Base-by-base conservation (phyloP, 2,329 filamentous ascomycete species). In the Dothidotthia symphoricarpi region DNA sequence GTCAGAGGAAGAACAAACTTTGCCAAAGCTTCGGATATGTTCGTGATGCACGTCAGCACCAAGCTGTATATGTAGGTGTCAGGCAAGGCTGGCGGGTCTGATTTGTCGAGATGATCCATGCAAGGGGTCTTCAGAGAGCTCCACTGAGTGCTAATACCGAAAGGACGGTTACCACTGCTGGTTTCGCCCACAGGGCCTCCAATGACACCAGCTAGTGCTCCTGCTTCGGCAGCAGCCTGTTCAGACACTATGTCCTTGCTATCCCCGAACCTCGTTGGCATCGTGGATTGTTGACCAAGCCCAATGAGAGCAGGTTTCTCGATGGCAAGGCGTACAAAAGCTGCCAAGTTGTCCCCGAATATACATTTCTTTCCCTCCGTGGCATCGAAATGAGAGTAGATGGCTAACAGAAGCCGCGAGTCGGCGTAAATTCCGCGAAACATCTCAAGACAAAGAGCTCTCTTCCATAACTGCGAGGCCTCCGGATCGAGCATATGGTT, bases 21-120 rank as follows among this genome's bases (percentile, higher is more conserved):
- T 19, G 91, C 93, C 13, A 98, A 74, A 2, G 88, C 89, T 59
- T 98, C 93, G 0, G 91, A 95, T 33, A 98, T 78, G 1, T 83
- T 88, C 29, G 86, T 91, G 43, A 98, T 85, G 58, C 91, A 97
- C 2, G 87, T 85, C 28, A 98, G 70, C 1, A 91, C 86, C 31
- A 98, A 74, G 46, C 86, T 88, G 68, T 96, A 97, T 6, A 95
- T 78, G 57, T 98, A 98, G 0, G 93, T 95, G 45, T 96, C 91
- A 0, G 93, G 93, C 15, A 95, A 79, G 0, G 73, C 55, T 3
- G 91, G 89, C 0, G 91, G 78, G 31, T 95, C 90, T 0, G 82
- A 80, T 65, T 97, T 98, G 69, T 98, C 93, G 14, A 97, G 78
- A 49, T 95, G 88, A 55, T 98, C 93, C 45, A 97, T 88, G 59